Conservation (phyloP, 2,329 filamentous ascomycete species). For the Malbranchea zuffiana region DNA sequence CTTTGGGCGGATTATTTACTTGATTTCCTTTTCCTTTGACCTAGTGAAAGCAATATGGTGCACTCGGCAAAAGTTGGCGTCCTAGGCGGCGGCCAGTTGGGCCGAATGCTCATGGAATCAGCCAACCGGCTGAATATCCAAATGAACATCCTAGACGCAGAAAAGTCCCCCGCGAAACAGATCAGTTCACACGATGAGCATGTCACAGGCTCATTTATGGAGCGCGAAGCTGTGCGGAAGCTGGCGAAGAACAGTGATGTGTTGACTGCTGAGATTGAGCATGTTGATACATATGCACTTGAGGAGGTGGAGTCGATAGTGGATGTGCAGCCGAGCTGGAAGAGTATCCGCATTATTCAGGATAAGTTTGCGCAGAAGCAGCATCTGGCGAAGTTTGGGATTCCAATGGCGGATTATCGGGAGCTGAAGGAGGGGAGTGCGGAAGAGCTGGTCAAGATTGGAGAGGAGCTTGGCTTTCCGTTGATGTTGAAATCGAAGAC, state of each 20-base stretch:
- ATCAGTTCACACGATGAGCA: slow-evolving; percentile 65
- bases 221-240: slow-evolving; percentile 63
- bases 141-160: slow-evolving; percentile 67
- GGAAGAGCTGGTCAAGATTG: slow-evolving; percentile 53
- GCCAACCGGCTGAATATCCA: slow-evolving; percentile 67
- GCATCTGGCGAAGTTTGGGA: slow-evolving; percentile 55
- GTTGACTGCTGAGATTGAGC: slow-evolving; percentile 89
- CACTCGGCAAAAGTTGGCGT: slow-evolving; percentile 34
- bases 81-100: slow-evolving; percentile 61
- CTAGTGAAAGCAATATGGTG: slow-evolving; percentile 12
- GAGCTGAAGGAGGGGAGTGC: slow-evolving; percentile 51
- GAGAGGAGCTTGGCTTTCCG: slow-evolving; percentile 60
- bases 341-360: slow-evolving; percentile 78
- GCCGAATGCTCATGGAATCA: slow-evolving; percentile 88
- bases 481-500: slow-evolving; percentile 88
- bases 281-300: slow-evolving; percentile 79
- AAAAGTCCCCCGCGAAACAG: slow-evolving; percentile 71
- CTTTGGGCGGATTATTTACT: not conserved
- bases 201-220: slow-evolving; percentile 78
- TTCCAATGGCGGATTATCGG: slow-evolving; percentile 62
- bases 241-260: slow-evolving; percentile 69
- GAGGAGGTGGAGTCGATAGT: slow-evolving; percentile 63
- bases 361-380: slow-evolving; percentile 89
- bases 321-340: slow-evolving; percentile 69
- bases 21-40: too few species aligned